Conservation (phyloP, 2,329 filamentous ascomycete genomes). For the Beauveria sp. region DNA sequence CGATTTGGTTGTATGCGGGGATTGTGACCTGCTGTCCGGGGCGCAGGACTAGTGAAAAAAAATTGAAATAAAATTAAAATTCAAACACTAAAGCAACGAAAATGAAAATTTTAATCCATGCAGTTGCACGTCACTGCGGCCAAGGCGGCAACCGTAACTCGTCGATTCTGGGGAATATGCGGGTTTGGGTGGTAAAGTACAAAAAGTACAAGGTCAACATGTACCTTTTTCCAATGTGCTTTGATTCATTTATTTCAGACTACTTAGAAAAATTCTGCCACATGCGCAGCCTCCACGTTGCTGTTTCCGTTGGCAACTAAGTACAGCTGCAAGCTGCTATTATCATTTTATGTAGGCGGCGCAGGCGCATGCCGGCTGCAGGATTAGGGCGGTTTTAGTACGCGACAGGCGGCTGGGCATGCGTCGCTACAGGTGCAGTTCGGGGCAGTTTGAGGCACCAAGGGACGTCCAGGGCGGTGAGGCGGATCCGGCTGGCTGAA, state of each 20-base stretch:
- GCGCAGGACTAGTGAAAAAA: background rate
- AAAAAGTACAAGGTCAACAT: constrained; percentile 3
- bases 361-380: background rate
- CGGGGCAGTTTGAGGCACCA: background rate
- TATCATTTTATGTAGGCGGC: background rate
- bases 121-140: constrained; percentile 7
- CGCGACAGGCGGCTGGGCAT: background rate
- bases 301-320: too few relatives aligned
- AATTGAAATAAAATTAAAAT: background rate
- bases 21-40: background rate
- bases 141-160: constrained; percentile 1
- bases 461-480: constrained; percentile 4
- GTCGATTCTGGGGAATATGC: constrained; percentile 12
- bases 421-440: background rate
- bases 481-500: constrained; percentile 9
- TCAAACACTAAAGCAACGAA: background rate
- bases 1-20: background rate
- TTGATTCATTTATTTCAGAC: too few relatives aligned
- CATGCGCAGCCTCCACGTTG: background rate
- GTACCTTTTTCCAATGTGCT: background rate
- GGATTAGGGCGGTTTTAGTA: background rate
- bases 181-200: constrained; percentile 7
- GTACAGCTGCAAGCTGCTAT: background rate
- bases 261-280: constrained; percentile 3
- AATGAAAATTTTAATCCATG: constrained; percentile 11